Conservation (phyloP, 2,329 filamentous ascomycete genomes). For the Leptographium radiaticola region DNA sequence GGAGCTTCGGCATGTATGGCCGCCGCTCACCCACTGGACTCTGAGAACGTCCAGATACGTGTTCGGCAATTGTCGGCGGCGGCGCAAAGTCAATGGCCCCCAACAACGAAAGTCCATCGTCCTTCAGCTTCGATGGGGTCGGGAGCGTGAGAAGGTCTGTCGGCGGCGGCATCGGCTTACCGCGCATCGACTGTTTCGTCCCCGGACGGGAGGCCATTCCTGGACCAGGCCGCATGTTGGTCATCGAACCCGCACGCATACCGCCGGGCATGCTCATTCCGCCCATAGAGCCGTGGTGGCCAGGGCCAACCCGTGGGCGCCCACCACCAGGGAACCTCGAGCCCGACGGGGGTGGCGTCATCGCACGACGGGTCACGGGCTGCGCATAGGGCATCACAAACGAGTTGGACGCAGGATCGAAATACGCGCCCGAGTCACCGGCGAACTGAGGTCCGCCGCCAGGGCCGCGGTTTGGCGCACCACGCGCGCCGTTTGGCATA, state of each 20-base stretch:
- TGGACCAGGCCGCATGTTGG: conserved; percentile 27
- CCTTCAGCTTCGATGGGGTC: conserved; percentile 71
- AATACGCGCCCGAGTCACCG: conserved; percentile 49
- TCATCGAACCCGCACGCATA: conserved; percentile 20
- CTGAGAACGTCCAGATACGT: conserved; percentile 54
- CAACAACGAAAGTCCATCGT: conserved; percentile 61
- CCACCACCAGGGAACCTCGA: conserved; percentile 25
- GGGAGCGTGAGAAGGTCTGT: conserved; percentile 62
- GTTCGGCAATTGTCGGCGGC: conserved; percentile 51
- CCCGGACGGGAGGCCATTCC: conserved; percentile 18
- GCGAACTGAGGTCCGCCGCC: conserved; percentile 43
- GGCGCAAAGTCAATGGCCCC: conserved; percentile 76
- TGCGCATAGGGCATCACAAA: conserved; percentile 78
- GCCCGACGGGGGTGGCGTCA: conserved; percentile 75
- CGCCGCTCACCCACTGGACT: conserved; percentile 51
- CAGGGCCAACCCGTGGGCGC: conserved; percentile 18
- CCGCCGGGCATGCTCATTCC: conserved; percentile 29
- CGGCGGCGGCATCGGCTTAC: conserved; percentile 54
- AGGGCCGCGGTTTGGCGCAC: conserved; percentile 1
- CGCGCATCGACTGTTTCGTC: background rate
- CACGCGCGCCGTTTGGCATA: conserved; percentile 3
- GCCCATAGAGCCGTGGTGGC: conserved; percentile 35
- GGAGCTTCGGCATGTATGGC: conserved; percentile 62
- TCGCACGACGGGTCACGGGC: conserved; percentile 75
- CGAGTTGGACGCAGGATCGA: conserved; percentile 52